Evolutionary conservation across 2,329 filamentous ascomycete species (phyloP).

Genomic region (Coniochaeta sp.): DNA sequence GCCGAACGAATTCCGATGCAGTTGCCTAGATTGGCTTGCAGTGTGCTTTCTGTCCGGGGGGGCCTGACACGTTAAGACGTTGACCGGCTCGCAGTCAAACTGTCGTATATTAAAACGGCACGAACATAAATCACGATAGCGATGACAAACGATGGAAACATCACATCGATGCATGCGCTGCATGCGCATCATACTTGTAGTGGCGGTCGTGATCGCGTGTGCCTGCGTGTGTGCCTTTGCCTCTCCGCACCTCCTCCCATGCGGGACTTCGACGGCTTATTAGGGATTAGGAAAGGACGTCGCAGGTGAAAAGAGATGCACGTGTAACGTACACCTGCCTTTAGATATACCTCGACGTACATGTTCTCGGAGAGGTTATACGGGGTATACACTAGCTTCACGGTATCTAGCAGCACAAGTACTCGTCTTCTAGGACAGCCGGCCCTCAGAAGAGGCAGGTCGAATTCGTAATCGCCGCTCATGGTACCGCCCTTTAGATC

Average conservation of each 20-base stretch:
- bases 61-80: background rate
- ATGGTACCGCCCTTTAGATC: background rate
- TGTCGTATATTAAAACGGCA: background rate
- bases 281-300: background rate
- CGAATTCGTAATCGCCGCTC: background rate
- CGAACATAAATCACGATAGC: background rate
- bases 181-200: constrained; percentile 37
- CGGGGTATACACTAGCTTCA: too few relatives aligned
- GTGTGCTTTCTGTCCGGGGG: background rate
- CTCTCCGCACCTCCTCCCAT: background rate
- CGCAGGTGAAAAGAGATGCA: background rate
- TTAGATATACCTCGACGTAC: too few relatives aligned
- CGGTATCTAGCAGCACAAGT: too few relatives aligned
- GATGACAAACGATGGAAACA: constrained; percentile 13
- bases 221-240: background rate
- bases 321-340: too few relatives aligned
- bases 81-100: background rate
- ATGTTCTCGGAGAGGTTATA: too few relatives aligned
- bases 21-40: background rate
- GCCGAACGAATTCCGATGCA: background rate
- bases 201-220: constrained; percentile 13
- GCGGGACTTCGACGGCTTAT: background rate
- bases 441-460: background rate
- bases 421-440: too few relatives aligned
- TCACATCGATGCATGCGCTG: constrained; percentile 10